Base-by-base conservation (phyloP, 164 flowering plant species). In the Berberis vulgaris region DNA sequence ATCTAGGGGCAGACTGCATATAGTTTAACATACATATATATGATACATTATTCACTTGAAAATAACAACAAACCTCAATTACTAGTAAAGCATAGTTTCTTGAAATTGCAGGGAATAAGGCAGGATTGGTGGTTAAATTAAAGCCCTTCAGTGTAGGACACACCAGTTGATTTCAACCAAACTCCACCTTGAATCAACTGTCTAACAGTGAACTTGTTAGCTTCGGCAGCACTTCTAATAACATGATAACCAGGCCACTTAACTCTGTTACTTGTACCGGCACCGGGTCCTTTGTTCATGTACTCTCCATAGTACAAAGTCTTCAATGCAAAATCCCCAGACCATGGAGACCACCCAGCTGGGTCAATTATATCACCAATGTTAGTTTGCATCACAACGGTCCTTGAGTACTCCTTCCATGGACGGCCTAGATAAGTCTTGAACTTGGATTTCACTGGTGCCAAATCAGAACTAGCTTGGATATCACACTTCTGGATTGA, bases 401-500 rank as follows among this genome's bases (percentile, higher is more conserved):
- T 67, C 40, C 71, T 68, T 2, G 75, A 64, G 7, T 72, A 72
- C 6, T 50, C 64, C 65, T 63, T 72, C 75, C 75, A 72, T 46
- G 75, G 75, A 2, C 75, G 71, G 0, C 75, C 75, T 9, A 72
- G 58, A 43, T 64, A 72, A 1, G 71, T 54, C 45, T 41, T 54
- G 60, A 69, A 50, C 41, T 57, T 50, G 6, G 40, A 43, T 58
- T 65, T 50, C 60, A 71, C 74, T 1, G 72, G 73, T 43, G 13
- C 64, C 7, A 77, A 72, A n/a, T 77, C 80, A 1, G 68, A 4
- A 56, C 74, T 73, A 1, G 80, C 65, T 41, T 56, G 47, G 2
- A 77, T 69, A 41, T 68, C 54, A 50, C 74, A 71, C 12, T 65
- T 59, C 41, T 77, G 80, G 63, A 78, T 75, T 1, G 81, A 67